Conservation (phyloP, 129 eudicot species). For the Arctium minus region DNA sequence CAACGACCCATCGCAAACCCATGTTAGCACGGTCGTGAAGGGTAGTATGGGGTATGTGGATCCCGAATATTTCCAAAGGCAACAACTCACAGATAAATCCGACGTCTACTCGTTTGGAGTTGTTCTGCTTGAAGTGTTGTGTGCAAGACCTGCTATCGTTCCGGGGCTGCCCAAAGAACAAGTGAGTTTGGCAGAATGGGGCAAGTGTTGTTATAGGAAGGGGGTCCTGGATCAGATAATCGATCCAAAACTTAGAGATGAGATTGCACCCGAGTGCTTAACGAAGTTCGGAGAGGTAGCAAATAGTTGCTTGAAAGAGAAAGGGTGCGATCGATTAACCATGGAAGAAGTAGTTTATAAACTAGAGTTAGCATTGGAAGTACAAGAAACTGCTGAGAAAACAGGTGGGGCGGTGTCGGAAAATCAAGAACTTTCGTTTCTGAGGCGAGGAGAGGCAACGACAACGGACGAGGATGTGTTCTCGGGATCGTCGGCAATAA, state of each 20-base stretch:
- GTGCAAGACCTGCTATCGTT: constrained; percentile 48
- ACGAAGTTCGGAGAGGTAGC: no score
- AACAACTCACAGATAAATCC: constrained; percentile 51
- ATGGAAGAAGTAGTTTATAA: no score
- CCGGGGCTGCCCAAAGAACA: constrained; percentile 34
- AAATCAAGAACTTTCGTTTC: not conserved
- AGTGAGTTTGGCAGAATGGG: constrained; percentile 53
- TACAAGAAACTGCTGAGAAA: not conserved
- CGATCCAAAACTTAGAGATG: constrained; percentile 44
- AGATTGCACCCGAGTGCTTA: constrained; percentile 3
- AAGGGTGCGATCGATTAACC: no score
- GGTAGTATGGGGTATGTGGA: constrained; percentile 58
- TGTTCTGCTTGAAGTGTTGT: constrained; percentile 51
- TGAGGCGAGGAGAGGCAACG: not conserved
- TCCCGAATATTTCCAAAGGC: constrained; percentile 49
- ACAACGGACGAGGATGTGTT: constrained; percentile 5
- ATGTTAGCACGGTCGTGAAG: constrained; percentile 55
- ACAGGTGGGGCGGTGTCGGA: not conserved
- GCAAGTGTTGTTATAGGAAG: constrained; percentile 11
- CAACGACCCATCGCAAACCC: constrained; percentile 26
- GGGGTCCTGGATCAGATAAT: constrained; percentile 34
- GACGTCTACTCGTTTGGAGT: constrained; percentile 67
- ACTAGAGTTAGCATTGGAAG: no score
- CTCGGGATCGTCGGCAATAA: not conserved
- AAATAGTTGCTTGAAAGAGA: no score